These are phyloP conservation scores for Pseudogymnoascus sp. DNA, from an alignment of 2,329 filamentous ascomycete genomes.

Conservation along the genomic window DNA sequence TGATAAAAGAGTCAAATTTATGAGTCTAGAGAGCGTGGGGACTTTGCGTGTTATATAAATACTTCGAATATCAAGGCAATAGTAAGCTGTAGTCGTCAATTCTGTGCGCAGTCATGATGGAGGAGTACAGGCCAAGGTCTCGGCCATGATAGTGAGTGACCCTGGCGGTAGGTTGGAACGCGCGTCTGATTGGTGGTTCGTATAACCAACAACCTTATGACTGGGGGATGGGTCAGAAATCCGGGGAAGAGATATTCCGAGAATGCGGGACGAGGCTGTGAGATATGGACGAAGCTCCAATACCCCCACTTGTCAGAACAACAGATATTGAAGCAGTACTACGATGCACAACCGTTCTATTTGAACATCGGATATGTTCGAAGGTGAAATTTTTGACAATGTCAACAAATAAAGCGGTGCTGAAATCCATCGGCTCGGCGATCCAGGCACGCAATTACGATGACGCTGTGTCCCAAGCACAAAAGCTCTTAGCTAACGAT, in stretches of 20 bases:
- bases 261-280: slow-evolving; percentile 4
- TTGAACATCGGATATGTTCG: neutral
- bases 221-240: neutral
- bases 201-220: neutral
- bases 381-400: slow-evolving; percentile 16
- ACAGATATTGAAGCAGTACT: neutral
- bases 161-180: slow-evolving; percentile 1
- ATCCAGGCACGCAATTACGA: slow-evolving; percentile 74
- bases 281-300: slow-evolving; percentile 1
- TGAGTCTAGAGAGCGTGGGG: neutral
- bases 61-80: neutral
- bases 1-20: neutral
- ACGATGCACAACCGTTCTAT: neutral
- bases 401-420: slow-evolving; percentile 46
- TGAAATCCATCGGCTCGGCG: slow-evolving; percentile 74
- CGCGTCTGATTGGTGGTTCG: neutral
- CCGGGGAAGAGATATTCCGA: slow-evolving; percentile 7
- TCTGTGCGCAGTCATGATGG: neutral
- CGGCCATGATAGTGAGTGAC: neutral
- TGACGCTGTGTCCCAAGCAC: slow-evolving; percentile 61
- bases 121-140: neutral
- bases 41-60: neutral
- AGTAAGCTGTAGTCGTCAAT: neutral
- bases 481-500: slow-evolving; percentile 62
- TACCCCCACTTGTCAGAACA: neutral